Evolutionary conservation across 768 basidiomycete genomes (phyloP).

Genomic region (Lentinula sp.): DNA sequence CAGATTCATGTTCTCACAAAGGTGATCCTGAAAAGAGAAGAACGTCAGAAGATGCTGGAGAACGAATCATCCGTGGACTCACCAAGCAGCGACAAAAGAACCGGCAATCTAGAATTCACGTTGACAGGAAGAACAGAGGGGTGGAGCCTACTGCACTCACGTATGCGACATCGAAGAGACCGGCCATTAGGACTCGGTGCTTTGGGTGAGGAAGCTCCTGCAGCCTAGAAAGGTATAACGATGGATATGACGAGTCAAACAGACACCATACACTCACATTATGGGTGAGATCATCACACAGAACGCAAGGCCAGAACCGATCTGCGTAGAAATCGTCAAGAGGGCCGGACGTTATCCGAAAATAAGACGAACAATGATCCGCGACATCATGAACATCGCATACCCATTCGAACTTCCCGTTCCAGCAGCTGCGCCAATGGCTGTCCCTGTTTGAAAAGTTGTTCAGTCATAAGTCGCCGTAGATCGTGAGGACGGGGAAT

Average conservation of each 20-base stretch:
- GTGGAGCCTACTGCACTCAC: neutral
- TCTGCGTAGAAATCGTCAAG: neutral
- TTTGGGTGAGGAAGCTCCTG: slow-evolving; percentile 7
- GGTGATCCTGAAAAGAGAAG: neutral
- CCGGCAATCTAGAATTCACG: neutral
- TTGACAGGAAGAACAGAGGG: neutral
- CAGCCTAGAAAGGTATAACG: neutral
- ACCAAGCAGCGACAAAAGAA: slow-evolving; percentile 6
- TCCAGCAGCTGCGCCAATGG: slow-evolving; percentile 3
- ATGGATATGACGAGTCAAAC: neutral
- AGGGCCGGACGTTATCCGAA: neutral
- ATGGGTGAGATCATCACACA: slow-evolving; percentile 4
- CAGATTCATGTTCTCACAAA: neutral
- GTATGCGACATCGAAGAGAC: slow-evolving; percentile 8
- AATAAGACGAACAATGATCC: slow-evolving; percentile 1
- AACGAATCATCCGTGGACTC: neutral
- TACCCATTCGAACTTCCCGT: slow-evolving; percentile 1
- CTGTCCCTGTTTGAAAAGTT: neutral
- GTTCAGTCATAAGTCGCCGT: neutral
- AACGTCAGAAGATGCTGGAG: neutral
- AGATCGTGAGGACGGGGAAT: neutral
- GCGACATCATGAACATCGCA: slow-evolving; percentile 7
- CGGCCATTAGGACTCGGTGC: slow-evolving; percentile 1
- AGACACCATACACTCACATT: neutral
- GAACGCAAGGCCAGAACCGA: slow-evolving; percentile 4